Evolutionary conservation across 2,329 filamentous ascomycete species (phyloP), one percentile per base, ranked within the genome.

Genomic region (Ascochyta lentis): DNA sequence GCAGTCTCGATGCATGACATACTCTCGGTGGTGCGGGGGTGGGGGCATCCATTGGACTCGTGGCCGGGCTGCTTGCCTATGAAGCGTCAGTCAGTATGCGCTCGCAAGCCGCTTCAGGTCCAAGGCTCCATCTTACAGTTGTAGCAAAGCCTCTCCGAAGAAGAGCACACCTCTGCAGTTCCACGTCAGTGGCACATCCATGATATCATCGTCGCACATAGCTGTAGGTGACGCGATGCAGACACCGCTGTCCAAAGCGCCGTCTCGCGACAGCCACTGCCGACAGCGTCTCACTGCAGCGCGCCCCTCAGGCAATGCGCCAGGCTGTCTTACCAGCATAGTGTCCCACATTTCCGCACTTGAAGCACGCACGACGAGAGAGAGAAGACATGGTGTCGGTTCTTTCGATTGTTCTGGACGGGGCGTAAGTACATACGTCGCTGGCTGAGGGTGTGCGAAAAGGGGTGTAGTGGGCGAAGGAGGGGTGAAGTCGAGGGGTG

Each of bases 61-160:
- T 99, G 95, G 77, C 92, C 90, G 60, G 90, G 90, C 81, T 94
- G 90, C 83, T 94, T 94, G 87, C 86, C 86, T 89, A 60, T 54
- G 13, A 22, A 6, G 15, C 22, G 26, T 60, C 48, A 66, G 26
- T 60, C 48, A 66, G 61, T 51, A 51, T 55, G 31, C 47, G 53
- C 16, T 56, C 40, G 56, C 42, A 45, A 38, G 3, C 6, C 6
- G 33, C n/a, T 47, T 33, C 22, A 26, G 39, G 55, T 52, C 43
- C 34, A 27, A 41, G 22, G 54, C 26, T 37, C 26, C 9, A 2
- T 80, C 89, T 78, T 83, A 93, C 95, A 99, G 85, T 99, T 99
- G 83, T 99, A 99, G 89, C 95, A 99, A 73, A 99, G 90, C 75
- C 95, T 91, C 85, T 99, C 94, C 58, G 93, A 90, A 58, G 94